Evolutionary conservation across 495 filamentous ascomycete species (phyloP).

Genomic region (Penicillium herquei): DNA sequence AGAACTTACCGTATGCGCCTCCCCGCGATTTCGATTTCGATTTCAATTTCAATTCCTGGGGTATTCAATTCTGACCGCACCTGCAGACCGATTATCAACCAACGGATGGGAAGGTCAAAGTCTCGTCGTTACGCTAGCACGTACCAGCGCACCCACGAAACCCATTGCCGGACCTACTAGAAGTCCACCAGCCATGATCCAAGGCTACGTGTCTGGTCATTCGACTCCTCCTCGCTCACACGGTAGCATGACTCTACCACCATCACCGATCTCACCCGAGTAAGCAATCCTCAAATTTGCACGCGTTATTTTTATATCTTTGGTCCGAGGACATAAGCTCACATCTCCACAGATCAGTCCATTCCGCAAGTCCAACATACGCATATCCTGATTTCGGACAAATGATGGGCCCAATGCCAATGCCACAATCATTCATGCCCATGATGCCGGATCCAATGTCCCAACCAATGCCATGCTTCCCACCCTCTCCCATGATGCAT

Average conservation of each 20-base stretch:
- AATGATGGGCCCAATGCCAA: slow-evolving; percentile 27
- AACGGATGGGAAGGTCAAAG: slow-evolving; percentile 48
- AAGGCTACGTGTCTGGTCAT: slow-evolving; percentile 32
- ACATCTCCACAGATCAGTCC: slow-evolving; percentile 22
- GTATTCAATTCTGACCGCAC: slow-evolving; percentile 6
- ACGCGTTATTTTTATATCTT: background rate
- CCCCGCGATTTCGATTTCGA: background rate
- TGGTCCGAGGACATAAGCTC: background rate
- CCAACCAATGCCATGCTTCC: slow-evolving; percentile 27
- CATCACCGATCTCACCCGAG: slow-evolving; percentile 42
- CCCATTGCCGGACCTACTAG: slow-evolving; percentile 47
- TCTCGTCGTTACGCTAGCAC: slow-evolving; percentile 44
- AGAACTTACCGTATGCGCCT: slow-evolving; percentile 42
- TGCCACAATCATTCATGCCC: slow-evolving; percentile 32
- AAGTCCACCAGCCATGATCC: slow-evolving; percentile 34
- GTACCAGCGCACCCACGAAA: slow-evolving; percentile 41
- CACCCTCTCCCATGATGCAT: slow-evolving; percentile 34
- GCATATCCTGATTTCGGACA: slow-evolving; percentile 30
- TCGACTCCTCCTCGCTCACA: slow-evolving; percentile 34
- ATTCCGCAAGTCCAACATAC: slow-evolving; percentile 26
- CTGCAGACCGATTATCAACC: slow-evolving; percentile 40
- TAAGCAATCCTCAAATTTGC: slow-evolving; percentile 14
- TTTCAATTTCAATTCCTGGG: no score
- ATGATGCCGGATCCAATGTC: slow-evolving; percentile 30
- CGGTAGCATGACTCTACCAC: slow-evolving; percentile 32